Evolutionary conservation across 345 rosid species (phyloP), one percentile per base, ranked within the genome.

Genomic region (Pseudoturritis turrita): DNA sequence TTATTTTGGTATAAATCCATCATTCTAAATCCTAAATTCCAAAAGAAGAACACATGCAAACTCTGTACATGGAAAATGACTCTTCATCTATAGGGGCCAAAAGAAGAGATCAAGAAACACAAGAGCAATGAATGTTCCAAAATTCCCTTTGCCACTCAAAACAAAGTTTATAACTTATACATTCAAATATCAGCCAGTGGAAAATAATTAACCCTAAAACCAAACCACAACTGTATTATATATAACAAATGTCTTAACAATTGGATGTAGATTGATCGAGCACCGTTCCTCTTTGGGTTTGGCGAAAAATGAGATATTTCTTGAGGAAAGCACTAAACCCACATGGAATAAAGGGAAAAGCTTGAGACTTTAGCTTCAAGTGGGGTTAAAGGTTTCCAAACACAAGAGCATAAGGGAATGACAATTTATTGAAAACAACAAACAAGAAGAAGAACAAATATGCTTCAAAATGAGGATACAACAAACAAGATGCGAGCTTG

Each of bases 311-410:
- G 55, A 65, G 15, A 72, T 44, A 72, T 15, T 33, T 72, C 62
- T 52, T 31, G 62, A 62, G 57, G 19, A 63, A 33, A 63, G 40
- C 70, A 72, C 2, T 9, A 35, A 44, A 63, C 39, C 31, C 77
- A 63, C 64, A 63, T 63, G 70, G 70, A 63, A 33, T 33, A 72
- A 72, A 72, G 70, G 8, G 28, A 11, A 45, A 72, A 73, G 51
- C 65, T 64, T 45, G 8, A 18, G 51, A 73, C 57, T 55, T 65
- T 65, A 65, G 59, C 71, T 65, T 65, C 72, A 56, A 73, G 52
- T 73, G 66, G 59, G 51, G 44, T 46, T 36, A 73, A 73, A 55
- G 52, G 59, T 73, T 55, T 64, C 65, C 49, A 73, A n/a, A 45
- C 50, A 35, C 43, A 64, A 65, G 22, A 73, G 10, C 46, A 43